These are phyloP conservation scores for Penicillium psychrofluorescens DNA, from an alignment of 495 filamentous ascomycete genomes.

Conservation along the genomic window DNA sequence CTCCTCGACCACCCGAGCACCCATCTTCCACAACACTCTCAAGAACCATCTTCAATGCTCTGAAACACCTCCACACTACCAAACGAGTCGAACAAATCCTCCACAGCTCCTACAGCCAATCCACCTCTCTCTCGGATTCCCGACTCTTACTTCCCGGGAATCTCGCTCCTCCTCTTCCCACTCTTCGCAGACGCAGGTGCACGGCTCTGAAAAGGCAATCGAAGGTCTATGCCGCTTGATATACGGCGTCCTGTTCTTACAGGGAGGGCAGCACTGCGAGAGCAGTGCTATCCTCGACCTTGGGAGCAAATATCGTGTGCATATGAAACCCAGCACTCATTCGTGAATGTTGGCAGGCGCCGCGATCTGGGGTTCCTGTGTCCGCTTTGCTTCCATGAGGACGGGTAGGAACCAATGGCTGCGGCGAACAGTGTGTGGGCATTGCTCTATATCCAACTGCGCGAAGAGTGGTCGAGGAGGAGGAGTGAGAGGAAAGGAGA, in stretches of 20 bases:
- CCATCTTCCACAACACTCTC: neutral
- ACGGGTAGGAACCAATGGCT: conserved; percentile 42
- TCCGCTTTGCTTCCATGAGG: conserved; percentile 39
- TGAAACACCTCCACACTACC: neutral
- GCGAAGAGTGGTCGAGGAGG: conserved; percentile 1
- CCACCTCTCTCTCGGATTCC: neutral
- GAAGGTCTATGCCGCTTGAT: conserved; percentile 16
- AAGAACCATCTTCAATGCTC: neutral
- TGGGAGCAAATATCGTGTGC: conserved; percentile 14
- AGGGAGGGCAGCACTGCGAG: neutral
- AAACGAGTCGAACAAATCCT: neutral
- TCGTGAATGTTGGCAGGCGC: conserved; percentile 7
- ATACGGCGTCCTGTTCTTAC: conserved; percentile 2
- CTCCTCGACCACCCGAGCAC: neutral
- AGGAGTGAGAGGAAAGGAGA: neutral
- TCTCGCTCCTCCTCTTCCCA: neutral
- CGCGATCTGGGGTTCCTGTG: conserved; percentile 38
- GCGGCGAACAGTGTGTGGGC: conserved; percentile 26
- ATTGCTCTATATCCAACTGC: neutral
- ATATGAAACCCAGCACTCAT: conserved; percentile 8
- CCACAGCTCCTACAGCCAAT: conserved; percentile 1
- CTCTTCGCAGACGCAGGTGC: conserved; percentile 18
- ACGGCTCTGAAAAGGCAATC: conserved; percentile 13
- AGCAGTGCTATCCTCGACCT: neutral
- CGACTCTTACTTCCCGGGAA: neutral